Percentiles rank a stretch among this genome's conserved stretches.
Conservation (phyloP, 345 rosid species). For the Arabidopsis suecica region DNA sequence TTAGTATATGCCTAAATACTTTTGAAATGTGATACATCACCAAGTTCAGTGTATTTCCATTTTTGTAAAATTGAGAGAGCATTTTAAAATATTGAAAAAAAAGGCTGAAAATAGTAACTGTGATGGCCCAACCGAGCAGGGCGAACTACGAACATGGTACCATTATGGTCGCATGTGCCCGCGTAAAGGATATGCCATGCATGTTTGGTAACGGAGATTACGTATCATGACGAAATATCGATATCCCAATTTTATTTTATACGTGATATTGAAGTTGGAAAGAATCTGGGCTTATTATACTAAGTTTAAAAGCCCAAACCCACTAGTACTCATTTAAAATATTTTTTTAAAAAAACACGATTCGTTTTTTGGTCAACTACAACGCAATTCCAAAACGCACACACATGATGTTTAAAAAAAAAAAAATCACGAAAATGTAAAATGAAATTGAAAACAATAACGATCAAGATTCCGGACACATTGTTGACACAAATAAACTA, state of each 20-base stretch:
- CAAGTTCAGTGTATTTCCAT: background rate
- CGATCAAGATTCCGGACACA: too few species aligned
- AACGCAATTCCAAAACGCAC: too few species aligned
- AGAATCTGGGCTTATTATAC: background rate
- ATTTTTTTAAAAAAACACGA: too few species aligned
- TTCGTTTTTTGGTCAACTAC: too few species aligned
- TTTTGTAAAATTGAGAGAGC: conserved; percentile 21
- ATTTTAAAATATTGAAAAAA: background rate
- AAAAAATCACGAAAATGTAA: too few species aligned
- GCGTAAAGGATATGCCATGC: background rate
- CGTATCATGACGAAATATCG: too few species aligned
- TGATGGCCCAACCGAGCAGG: conserved; percentile 1
- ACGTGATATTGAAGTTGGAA: background rate
- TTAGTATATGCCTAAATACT: background rate
- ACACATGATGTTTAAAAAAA: too few species aligned
- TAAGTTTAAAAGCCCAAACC: background rate
- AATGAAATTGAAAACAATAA: too few species aligned
- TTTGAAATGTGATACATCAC: background rate
- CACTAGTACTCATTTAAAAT: background rate
- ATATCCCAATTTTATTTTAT: too few species aligned
- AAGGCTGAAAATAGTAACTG: background rate
- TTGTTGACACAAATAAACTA: too few species aligned
- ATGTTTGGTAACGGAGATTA: conserved; percentile 1
- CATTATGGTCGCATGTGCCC: conserved; percentile 20
- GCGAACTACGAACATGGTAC: background rate